phyloP scores from a whole-genome alignment of 2,329 filamentous ascomycete genomes.

The Grosmannia penicillata region DNA sequence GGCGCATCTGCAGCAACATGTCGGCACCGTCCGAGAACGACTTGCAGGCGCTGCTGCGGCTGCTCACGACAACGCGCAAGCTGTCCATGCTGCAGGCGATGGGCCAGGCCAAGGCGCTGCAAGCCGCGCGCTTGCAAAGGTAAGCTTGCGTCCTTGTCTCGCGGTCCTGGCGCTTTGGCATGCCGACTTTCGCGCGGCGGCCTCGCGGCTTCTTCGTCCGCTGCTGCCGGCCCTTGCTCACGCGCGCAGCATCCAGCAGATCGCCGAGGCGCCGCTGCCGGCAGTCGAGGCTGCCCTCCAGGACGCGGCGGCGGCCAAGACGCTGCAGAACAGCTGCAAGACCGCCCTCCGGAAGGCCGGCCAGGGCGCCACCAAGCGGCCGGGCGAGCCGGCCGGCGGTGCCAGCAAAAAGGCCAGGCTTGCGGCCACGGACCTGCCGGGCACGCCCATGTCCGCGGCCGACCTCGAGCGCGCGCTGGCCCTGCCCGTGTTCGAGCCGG shows the following conservation, averaged over 20 bases:
- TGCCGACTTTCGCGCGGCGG: no score
- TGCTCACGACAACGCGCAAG: constrained; percentile 40
- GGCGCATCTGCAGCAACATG: no score
- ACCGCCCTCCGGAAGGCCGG: constrained; percentile 27
- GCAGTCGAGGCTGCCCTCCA: constrained; percentile 30
- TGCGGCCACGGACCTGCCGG: constrained; percentile 12
- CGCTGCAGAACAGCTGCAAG: constrained; percentile 39
- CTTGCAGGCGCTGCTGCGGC: constrained; percentile 44
- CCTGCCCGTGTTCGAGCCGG: constrained; percentile 39
- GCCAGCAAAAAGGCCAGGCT: constrained; percentile 17
- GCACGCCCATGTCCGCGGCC: constrained; percentile 30
- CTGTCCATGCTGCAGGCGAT: constrained; percentile 45
- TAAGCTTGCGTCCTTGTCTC: no score
- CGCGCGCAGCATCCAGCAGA: constrained; percentile 33
- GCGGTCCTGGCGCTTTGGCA: no score
- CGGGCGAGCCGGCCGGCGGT: no score
- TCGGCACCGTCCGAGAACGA: constrained; percentile 30
- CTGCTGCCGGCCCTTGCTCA: no score
- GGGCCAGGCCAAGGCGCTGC: constrained; percentile 41
- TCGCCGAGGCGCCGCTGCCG: constrained; percentile 31
- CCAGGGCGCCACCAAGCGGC: constrained; percentile 16
- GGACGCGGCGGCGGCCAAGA: constrained; percentile 33
- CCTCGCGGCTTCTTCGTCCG: no score
- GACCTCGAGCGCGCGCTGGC: constrained; percentile 48
- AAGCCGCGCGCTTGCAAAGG: constrained; percentile 39